Conservation (phyloP, 2,329 filamentous ascomycete species). For the Bipolaris oryzae region DNA sequence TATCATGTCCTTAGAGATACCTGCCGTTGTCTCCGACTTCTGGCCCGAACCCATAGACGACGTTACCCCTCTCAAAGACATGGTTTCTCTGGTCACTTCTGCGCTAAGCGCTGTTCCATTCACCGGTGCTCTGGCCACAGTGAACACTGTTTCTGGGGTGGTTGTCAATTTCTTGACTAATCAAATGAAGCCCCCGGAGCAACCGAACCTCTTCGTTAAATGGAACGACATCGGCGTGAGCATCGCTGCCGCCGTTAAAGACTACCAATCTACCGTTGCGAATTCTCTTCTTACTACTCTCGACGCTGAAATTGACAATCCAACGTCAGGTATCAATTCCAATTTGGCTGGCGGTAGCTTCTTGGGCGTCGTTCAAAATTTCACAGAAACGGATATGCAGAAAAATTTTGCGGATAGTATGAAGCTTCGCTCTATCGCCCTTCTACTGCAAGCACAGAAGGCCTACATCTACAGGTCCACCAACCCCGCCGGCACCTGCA, state of each 20-base stretch:
- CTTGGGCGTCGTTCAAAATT: background rate
- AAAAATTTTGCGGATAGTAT: background rate
- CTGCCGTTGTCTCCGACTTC: background rate
- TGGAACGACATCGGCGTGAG: background rate
- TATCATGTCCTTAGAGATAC: background rate
- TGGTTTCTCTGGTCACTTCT: background rate
- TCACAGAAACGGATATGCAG: background rate
- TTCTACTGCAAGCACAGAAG: background rate
- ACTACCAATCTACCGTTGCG: background rate
- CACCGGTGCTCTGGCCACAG: background rate
- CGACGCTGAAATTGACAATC: background rate
- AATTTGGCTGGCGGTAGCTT: background rate
- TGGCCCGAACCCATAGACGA: background rate
- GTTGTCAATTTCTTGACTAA: background rate
- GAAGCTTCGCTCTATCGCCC: background rate
- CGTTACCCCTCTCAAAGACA: background rate
- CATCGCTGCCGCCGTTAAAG: background rate
- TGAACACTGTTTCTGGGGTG: background rate
- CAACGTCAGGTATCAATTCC: background rate
- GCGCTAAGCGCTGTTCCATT: background rate
- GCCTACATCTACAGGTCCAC: background rate
- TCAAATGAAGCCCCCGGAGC: background rate
- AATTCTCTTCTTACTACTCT: background rate
- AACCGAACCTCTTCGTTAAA: background rate
- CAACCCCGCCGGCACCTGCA: background rate